A percentile compares a stretch with the other conserved stretches of the same genome.
Conservation (phyloP, 2,329 filamentous ascomycete species). For the Apiospora sp. region DNA sequence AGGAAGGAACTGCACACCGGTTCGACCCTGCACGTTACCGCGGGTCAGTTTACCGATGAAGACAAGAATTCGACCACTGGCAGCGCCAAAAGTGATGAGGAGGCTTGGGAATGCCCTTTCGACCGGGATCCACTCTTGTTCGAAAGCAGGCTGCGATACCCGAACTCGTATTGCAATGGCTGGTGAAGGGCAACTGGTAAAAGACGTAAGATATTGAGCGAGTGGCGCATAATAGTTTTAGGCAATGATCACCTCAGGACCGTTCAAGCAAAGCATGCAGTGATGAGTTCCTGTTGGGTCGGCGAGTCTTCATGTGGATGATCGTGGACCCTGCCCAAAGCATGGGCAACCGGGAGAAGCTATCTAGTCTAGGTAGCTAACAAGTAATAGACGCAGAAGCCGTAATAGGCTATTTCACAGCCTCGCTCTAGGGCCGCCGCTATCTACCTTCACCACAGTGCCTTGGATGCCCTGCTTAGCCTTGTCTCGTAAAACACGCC, state of each 20-base stretch:
- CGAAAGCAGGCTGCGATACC: background rate
- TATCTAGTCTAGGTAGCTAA: background rate
- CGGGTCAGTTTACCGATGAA: background rate
- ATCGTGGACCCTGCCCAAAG: background rate
- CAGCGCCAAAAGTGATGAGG: background rate
- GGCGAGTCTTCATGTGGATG: background rate
- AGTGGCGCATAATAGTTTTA: background rate
- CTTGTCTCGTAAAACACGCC: constrained; percentile 67
- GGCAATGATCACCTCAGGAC: background rate
- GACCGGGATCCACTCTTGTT: constrained; percentile 1
- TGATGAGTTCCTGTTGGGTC: background rate
- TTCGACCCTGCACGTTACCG: background rate
- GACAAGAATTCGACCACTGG: background rate
- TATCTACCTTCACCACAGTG: constrained; percentile 5
- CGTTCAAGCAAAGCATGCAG: background rate
- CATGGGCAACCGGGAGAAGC: background rate
- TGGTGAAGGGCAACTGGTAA: background rate
- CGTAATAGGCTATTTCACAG: background rate
- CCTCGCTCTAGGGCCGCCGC: background rate
- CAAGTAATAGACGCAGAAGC: background rate
- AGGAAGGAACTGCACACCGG: background rate
- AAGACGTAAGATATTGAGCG: too few relatives aligned
- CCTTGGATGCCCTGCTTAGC: constrained; percentile 13
- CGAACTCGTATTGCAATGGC: background rate
- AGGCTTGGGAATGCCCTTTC: background rate